Evolutionary conservation across 306 rosid genomes (phyloP).

Genomic region (Ormosia semicastrata): DNA sequence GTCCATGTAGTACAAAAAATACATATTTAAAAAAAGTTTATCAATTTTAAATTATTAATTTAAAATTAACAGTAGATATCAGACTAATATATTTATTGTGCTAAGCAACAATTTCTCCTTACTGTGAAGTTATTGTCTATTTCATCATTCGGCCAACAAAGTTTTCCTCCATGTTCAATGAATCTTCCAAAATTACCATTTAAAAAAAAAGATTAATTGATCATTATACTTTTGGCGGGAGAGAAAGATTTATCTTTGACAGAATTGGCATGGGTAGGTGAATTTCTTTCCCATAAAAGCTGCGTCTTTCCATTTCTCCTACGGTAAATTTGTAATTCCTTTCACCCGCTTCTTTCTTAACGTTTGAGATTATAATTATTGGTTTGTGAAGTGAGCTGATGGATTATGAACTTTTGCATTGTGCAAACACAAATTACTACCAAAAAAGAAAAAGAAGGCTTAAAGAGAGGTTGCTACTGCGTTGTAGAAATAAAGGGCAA

Average conservation of each 20-base stretch:
- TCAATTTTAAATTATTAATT: too few relatives aligned
- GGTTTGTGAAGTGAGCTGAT: too few relatives aligned
- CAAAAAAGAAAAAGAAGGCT: not conserved
- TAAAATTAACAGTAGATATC: too few relatives aligned
- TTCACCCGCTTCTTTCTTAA: not conserved
- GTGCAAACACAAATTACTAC: too few relatives aligned
- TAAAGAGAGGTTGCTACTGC: not conserved
- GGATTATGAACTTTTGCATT: not conserved
- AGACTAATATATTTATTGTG: too few relatives aligned
- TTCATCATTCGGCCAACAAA: not conserved
- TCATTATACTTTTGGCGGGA: too few relatives aligned
- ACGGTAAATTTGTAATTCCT: not conserved
- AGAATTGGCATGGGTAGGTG: not conserved
- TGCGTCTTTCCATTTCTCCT: not conserved
- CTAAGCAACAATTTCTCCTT: too few relatives aligned
- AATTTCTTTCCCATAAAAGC: not conserved
- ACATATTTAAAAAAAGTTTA: too few relatives aligned
- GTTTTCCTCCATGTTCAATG: not conserved
- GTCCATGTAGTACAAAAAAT: too few relatives aligned
- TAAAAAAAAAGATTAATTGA: not conserved
- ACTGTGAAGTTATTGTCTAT: not conserved
- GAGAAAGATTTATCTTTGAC: not conserved
- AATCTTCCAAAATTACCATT: slow-evolving; percentile 4
- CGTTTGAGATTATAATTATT: too few relatives aligned
- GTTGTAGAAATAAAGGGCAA: not conserved